Base-by-base conservation (phyloP, 805 yeast genomes). In the Kodamaea leandrae region DNA sequence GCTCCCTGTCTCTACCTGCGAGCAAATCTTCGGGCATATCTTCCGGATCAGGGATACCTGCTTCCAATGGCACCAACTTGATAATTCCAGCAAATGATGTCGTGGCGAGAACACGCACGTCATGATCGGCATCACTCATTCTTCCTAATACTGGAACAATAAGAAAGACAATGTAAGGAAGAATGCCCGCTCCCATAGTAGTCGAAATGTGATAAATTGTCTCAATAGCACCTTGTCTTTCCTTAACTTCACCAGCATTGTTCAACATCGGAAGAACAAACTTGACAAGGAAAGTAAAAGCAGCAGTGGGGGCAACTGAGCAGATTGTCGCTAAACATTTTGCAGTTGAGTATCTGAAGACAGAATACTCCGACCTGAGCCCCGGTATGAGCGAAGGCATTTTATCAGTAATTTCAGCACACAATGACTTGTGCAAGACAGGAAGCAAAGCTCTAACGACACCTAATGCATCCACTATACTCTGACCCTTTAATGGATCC, bases 81-180 rank as follows among this genome's bases (percentile, higher is more conserved):
- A 93, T 91, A 43, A 93, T 87, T 0, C 95, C 83, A 0, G 99
- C 99, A 74, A 93, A 93, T 0, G 99, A 87, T 0, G 96, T 88
- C 0, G 99, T 91, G 0, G 99, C 95, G 41, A 95, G 65, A 13
- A 84, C 74, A 53, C 99, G 78, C n/a, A 90, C 83, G 57, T 87
- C 96, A 39, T 74, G 75, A 56, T 91, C 87, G 1, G 96, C 73
- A 61, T 93, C 99, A 72, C 96, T 90, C 99, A 93, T 93, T 56
- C 99, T 77, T 33, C 99, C 99, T 51, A 93, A 70, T 3, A 93
- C 88, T 8, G 99, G 99, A 19, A 95, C 98, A 60, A 93, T 88
- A 53, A 93, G 75, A 60, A 93, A 93, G 26, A 93, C 95, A 36
- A 93, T 90, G 61, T 91, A 93, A 0, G 99, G 99, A 46, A 93